Evolutionary conservation across 257 asterid genomes (phyloP).

Genomic region (Solanum pimpinellifolium): DNA sequence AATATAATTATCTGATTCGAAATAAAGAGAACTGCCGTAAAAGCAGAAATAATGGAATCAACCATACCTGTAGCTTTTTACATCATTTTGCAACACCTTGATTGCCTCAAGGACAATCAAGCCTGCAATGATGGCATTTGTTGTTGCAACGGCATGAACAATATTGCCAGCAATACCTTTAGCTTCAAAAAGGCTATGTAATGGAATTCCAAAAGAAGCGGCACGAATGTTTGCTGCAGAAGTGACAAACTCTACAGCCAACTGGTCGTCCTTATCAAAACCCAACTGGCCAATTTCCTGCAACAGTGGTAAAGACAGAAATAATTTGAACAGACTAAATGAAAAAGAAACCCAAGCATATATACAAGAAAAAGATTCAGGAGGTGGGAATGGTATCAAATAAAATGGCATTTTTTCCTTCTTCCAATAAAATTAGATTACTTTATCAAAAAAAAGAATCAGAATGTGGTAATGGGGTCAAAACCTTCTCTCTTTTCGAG

Average conservation of each 20-base stretch:
- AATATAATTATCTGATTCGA: not conserved
- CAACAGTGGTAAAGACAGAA: not conserved
- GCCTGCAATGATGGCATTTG: slow-evolving; percentile 95
- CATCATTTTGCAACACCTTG: slow-evolving; percentile 76
- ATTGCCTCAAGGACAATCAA: slow-evolving; percentile 95
- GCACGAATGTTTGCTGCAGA: slow-evolving; percentile 99
- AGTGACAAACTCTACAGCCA: slow-evolving; percentile 94
- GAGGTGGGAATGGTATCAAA: not conserved
- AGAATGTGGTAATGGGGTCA: slow-evolving; percentile 3
- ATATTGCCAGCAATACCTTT: slow-evolving; percentile 99
- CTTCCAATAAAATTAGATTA: not conserved
- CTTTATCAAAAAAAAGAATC: not conserved
- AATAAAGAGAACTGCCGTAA: not conserved
- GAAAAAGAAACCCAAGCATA: not conserved
- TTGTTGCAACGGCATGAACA: slow-evolving; percentile 98
- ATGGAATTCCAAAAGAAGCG: slow-evolving; percentile 88
- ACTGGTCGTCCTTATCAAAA: slow-evolving; percentile 97
- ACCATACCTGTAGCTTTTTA: slow-evolving; percentile 55
- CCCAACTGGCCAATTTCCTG: slow-evolving; percentile 91
- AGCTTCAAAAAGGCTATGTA: slow-evolving; percentile 95
- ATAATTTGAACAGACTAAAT: not conserved
- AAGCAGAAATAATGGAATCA: not conserved
- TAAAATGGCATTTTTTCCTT: not conserved
- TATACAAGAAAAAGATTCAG: not conserved
- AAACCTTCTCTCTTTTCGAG: slow-evolving; percentile 63